These are phyloP conservation scores for Glycyrrhiza uralensis DNA, from an alignment of 306 rosid genomes.

Conservation along the genomic window DNA sequence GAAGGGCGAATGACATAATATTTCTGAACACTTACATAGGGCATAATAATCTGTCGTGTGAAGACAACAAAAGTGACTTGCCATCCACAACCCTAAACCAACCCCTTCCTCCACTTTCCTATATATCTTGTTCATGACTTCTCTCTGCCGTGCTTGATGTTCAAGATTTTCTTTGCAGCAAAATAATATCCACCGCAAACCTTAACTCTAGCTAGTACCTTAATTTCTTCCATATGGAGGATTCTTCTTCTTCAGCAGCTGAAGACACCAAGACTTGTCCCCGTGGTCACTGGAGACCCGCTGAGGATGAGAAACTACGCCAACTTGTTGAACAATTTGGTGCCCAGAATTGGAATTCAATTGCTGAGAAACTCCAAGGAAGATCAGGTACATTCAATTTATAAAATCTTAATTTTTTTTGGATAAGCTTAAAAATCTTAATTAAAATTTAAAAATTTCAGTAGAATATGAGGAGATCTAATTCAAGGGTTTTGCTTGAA, in stretches of 20 bases:
- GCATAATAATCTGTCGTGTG: conserved; percentile 73
- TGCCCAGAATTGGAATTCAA: conserved; percentile 95
- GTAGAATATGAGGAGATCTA: background rate
- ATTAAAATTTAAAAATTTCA: background rate
- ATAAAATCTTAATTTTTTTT: too few relatives aligned
- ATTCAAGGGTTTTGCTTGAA: conserved; percentile 15
- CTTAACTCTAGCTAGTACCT: background rate
- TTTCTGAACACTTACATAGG: conserved; percentile 23
- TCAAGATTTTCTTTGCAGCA: conserved; percentile 27
- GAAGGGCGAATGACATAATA: conserved; percentile 24
- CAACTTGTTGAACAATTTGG: conserved; percentile 82
- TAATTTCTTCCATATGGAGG: conserved; percentile 43
- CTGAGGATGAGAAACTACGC: conserved; percentile 81
- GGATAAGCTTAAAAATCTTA: too few relatives aligned
- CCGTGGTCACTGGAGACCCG: conserved; percentile 93
- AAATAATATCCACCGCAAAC: background rate
- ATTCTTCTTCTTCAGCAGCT: conserved; percentile 41
- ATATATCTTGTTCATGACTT: conserved; percentile 54
- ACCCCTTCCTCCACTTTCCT: conserved; percentile 54
- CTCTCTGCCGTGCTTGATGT: conserved; percentile 32
- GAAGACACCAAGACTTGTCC: conserved; percentile 59
- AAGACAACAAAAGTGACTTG: conserved; percentile 99
- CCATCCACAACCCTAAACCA: conserved; percentile 98
- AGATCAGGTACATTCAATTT: conserved; percentile 95
- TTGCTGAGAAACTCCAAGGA: conserved; percentile 92